phyloP scores from a whole-genome alignment of 441 rosid genomes.

The Gossypium gossypioides region DNA sequence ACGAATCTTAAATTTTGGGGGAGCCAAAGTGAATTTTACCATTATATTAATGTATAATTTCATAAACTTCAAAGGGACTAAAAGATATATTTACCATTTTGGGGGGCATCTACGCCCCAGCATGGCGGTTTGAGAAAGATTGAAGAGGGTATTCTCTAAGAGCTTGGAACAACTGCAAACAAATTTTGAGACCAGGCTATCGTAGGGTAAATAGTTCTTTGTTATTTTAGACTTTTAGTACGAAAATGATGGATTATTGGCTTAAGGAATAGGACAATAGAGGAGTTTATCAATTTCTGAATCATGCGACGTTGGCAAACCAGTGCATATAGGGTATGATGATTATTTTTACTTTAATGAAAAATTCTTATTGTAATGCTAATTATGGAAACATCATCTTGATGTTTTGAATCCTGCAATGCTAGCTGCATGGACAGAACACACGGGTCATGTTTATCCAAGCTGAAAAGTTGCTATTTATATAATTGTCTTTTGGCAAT shows the following conservation, averaged over 20 bases:
- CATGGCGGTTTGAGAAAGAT: neutral
- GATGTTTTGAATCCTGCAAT: conserved; percentile 3
- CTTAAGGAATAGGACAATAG: neutral
- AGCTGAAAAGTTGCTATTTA: conserved; percentile 2
- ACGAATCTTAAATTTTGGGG: too few relatives aligned
- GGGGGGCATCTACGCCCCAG: too few relatives aligned
- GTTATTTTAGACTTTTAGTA: neutral
- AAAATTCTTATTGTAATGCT: neutral
- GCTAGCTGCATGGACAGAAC: conserved; percentile 4
- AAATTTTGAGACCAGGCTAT: neutral
- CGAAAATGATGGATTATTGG: neutral
- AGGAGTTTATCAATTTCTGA: too few relatives aligned
- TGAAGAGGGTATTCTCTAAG: conserved; percentile 11
- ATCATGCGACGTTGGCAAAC: neutral
- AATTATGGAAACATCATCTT: neutral
- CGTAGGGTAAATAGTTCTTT: neutral
- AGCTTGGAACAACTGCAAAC: neutral
- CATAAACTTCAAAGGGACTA: too few relatives aligned
- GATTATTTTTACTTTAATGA: neutral
- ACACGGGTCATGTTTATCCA: neutral
- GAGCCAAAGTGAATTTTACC: too few relatives aligned
- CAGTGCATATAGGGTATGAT: neutral
- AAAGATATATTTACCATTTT: too few relatives aligned
- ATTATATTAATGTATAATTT: too few relatives aligned
- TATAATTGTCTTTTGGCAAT: neutral